Evolutionary conservation across 495 filamentous ascomycete species (phyloP), one percentile per base, ranked within the genome.

Genomic region (Tetracladium setigerum): DNA sequence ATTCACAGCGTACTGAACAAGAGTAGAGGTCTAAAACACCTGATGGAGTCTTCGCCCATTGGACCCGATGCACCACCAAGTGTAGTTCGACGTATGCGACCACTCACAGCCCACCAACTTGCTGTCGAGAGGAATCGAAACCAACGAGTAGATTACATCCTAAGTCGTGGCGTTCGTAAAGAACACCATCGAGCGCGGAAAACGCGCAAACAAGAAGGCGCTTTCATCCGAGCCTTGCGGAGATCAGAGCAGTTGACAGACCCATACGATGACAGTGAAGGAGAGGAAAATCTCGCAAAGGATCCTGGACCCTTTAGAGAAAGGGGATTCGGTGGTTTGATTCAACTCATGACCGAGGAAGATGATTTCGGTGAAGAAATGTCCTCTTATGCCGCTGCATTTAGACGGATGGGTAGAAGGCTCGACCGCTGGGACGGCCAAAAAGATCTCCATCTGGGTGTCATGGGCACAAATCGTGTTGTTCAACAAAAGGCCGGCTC

Each of bases 81-180:
- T 62, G 65, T 42, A 54, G 56, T 37, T 50, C 78, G 81, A 44
- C 79, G 83, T n/a, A 79, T 84, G 3, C 79, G 92, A 5, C 91
- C 89, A 4, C 75, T 95, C 15, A 98, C 92, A 1, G 84, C 87
- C 9, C 92, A 98, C 62, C 92, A 98, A 58, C 71, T 95, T 24
- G 92, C 90, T 7, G 86, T 97, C 4, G 88, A 95, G 55, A 78
- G 83, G 38, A 95, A 95, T 60, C 77, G 94, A 8, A 85, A 82
- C 32, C 82, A 92, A 62, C 84, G 88, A 12, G 86, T 95, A 35
- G 84, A 95, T 42, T 87, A 92, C 57, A 82, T 92, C 37, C 77
- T 98, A 27, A 78, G 86, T 54, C 81, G 84, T 15, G 86, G 85
- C 36, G 67, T 89, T 30, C 78, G 76, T 48, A 71, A 66, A 41